Conservation (phyloP, 805 yeast genomes). For the Lipomyces oligophaga region DNA sequence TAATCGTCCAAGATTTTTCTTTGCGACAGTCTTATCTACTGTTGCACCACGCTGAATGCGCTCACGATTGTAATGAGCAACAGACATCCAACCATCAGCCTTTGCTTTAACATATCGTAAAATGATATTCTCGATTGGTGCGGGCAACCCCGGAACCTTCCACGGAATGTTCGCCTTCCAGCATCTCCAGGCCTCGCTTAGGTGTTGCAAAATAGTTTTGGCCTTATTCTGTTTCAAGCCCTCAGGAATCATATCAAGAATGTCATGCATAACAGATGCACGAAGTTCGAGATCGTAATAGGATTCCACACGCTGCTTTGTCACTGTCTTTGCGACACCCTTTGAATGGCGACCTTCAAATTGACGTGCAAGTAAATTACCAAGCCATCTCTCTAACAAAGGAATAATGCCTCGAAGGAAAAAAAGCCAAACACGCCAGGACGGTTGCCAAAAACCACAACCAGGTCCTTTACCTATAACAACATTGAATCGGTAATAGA, state of each 20-base stretch:
- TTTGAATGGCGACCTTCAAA: slow-evolving; percentile 93
- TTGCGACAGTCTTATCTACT: slow-evolving; percentile 90
- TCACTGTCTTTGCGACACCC: slow-evolving; percentile 87
- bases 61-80: slow-evolving; percentile 89
- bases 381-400: slow-evolving; percentile 88
- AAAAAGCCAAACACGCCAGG: slow-evolving; percentile 95
- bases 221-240: slow-evolving; percentile 85
- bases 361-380: slow-evolving; percentile 84
- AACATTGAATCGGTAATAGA: slow-evolving; percentile 77
- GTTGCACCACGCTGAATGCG: slow-evolving; percentile 84
- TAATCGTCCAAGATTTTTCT: slow-evolving; percentile 86
- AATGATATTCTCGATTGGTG: slow-evolving; percentile 79
- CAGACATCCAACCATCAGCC: slow-evolving; percentile 94
- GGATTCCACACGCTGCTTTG: slow-evolving; percentile 93
- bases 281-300: slow-evolving; percentile 90
- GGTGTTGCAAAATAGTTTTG: slow-evolving; percentile 82
- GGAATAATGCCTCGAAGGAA: slow-evolving; percentile 92
- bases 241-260: slow-evolving; percentile 94
- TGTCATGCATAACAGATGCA: slow-evolving; percentile 93
- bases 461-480: slow-evolving; percentile 98
- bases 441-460: slow-evolving; percentile 98
- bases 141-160: slow-evolving; percentile 96
- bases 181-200: slow-evolving; percentile 98
- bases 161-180: slow-evolving; percentile 99
- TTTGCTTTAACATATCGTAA: slow-evolving; percentile 88